Base-by-base conservation (phyloP, 495 filamentous ascomycete genomes). In the Xylaria flabelliformis region DNA sequence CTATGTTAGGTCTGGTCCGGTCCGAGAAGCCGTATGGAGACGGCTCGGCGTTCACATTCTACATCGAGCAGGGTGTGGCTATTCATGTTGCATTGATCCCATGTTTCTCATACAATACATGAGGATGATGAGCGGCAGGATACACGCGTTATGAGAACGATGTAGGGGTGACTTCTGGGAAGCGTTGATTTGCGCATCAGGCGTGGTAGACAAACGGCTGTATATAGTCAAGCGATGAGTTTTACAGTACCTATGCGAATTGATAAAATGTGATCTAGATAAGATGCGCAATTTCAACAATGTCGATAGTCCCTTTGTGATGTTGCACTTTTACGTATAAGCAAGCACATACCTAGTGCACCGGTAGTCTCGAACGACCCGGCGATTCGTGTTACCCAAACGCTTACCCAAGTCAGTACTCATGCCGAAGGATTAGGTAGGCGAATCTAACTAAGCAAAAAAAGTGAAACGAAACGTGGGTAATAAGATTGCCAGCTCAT, bases 111-210 rank as follows among this genome's bases (percentile, higher is more conserved):
- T 61, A 41, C 36, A 12, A 69, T 34, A 26, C 53, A 62, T 69
- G 53, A 61, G 51, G 51, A 69, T 19, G 55, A 59, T 48, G 56
- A 69, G 55, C n/a, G 41, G 36, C 36, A 39, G 55, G 55, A 69
- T 39, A 34, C 3, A 51, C 50, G 58, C 58, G 44, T 53, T 24
- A 69, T 24, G 67, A 61, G 41, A 61, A 61, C n/a, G 53, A 46
- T 10, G n/a, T 10, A 4, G 34, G 29, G 36, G 56, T 41, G 44
- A 24, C 24, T 70, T 64, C 19, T 42, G 15, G 42, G 48, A 24
- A 50, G 56, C 58, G 34, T 39, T 53, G 58, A 24, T 63, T 70
- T 70, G 44, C 34, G 39, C 1, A 21, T n/a, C 4, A 34, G 19
- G 32, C 17, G 32, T 34, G 42, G 50, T 13, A 55, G 24, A 24